Evolutionary conservation across 2,329 filamentous ascomycete genomes (phyloP).

Genomic region (Sarocladium oryzae): DNA sequence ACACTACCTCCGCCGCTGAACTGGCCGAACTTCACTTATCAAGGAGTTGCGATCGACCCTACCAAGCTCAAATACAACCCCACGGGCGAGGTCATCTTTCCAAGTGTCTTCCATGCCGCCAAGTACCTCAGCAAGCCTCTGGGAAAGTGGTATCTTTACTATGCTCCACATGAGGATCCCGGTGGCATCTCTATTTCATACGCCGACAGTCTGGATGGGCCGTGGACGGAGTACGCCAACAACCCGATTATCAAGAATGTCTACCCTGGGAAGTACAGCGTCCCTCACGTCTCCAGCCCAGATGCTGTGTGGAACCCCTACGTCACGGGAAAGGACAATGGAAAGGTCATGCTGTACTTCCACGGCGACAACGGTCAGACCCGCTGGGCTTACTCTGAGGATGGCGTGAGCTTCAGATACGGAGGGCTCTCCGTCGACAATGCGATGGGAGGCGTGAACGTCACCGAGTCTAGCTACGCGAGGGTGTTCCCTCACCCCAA

Average conservation of each 20-base stretch:
- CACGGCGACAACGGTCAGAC: constrained; percentile 15
- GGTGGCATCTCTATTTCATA: constrained; percentile 19
- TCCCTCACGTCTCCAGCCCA: constrained; percentile 15
- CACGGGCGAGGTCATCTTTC: constrained; percentile 21
- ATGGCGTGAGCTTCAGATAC: constrained; percentile 15
- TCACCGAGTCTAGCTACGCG: constrained; percentile 20
- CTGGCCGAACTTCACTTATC: constrained; percentile 17
- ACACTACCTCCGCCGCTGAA: constrained; percentile 12
- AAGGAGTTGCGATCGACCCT: constrained; percentile 18
- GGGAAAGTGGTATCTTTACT: constrained; percentile 21
- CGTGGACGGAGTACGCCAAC: constrained; percentile 14
- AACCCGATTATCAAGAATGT: constrained; percentile 14
- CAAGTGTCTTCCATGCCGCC: constrained; percentile 19
- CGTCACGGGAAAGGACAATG: constrained; percentile 8
- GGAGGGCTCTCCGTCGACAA: constrained; percentile 18
- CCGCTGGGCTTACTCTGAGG: constrained; percentile 14
- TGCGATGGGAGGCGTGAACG: constrained; percentile 16
- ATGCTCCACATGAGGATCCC: constrained; percentile 20
- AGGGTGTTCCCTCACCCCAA: constrained; percentile 19
- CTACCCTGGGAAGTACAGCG: constrained; percentile 11
- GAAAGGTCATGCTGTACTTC: constrained; percentile 15
- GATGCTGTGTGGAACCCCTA: constrained; percentile 14
- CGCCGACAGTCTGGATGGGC: constrained; percentile 15
- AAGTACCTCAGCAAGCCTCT: constrained; percentile 14
- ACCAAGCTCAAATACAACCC: constrained; percentile 17